Evolutionary conservation across 345 rosid genomes (phyloP).

Genomic region (Populus euphratica): DNA sequence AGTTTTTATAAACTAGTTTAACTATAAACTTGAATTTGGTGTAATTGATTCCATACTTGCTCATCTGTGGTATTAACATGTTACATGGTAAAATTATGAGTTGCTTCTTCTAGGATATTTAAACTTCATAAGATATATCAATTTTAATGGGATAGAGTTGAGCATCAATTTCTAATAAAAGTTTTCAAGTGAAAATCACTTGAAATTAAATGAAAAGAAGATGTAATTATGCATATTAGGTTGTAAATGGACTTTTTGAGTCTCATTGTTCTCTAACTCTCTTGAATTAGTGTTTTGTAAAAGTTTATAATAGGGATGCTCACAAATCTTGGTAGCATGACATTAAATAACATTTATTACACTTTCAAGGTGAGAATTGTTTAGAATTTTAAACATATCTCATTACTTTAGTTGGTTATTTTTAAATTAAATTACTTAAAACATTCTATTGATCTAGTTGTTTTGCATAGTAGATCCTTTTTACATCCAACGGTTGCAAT

Average conservation of each 20-base stretch:
- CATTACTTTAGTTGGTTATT: neutral
- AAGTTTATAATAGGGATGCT: constrained; percentile 97
- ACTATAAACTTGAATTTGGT: neutral
- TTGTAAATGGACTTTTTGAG: neutral
- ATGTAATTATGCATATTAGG: neutral
- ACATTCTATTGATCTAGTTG: constrained; percentile 49
- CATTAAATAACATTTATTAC: constrained; percentile 82
- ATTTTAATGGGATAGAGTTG: neutral
- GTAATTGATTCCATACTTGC: neutral
- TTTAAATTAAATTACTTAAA: neutral
- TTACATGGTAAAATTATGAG: neutral
- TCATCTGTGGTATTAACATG: neutral
- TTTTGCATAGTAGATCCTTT: constrained; percentile 89
- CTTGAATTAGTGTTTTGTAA: constrained; percentile 38
- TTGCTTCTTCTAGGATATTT: neutral
- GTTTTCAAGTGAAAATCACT: neutral
- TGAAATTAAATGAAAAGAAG: neutral
- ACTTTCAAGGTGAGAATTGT: constrained; percentile 66
- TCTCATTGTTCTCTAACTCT: constrained; percentile 2
- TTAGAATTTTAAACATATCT: neutral
- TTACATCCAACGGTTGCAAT: constrained; percentile 88
- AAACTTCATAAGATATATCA: neutral
- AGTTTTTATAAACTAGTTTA: neutral
- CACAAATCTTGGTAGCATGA: constrained; percentile 88
- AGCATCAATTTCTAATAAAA: neutral